Conservation (phyloP, 306 rosid species). For the Gastrolobium bilobum region DNA sequence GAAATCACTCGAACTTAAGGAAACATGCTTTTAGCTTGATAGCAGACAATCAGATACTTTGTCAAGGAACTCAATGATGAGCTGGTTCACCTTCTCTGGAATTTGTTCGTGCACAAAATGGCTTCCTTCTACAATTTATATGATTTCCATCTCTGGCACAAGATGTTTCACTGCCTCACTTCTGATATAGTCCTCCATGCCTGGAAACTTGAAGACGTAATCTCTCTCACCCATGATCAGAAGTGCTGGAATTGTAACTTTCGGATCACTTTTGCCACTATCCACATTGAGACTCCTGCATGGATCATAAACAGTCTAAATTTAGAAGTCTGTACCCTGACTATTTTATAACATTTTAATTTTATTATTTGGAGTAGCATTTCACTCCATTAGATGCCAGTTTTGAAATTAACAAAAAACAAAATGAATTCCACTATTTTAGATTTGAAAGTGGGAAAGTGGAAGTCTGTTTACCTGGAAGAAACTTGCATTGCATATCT, state of each 20-base stretch:
- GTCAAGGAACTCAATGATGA: constrained; percentile 60
- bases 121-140: constrained; percentile 54
- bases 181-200: constrained; percentile 58
- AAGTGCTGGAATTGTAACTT: constrained; percentile 50
- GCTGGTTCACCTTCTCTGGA: constrained; percentile 64
- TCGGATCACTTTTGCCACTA: constrained; percentile 51
- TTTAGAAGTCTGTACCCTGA: neutral
- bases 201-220: constrained; percentile 57
- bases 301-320: neutral
- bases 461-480: constrained; percentile 51
- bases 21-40: neutral
- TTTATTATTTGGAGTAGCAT: neutral
- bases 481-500: constrained; percentile 58
- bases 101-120: constrained; percentile 68
- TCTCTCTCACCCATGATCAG: constrained; percentile 67
- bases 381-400: neutral
- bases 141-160: constrained; percentile 63
- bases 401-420: neutral
- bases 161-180: constrained; percentile 56
- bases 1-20: neutral
- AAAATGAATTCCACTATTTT: neutral
- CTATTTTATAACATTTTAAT: neutral
- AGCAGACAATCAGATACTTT: constrained; percentile 41
- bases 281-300: constrained; percentile 55
- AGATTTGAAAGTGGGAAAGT: neutral